These are phyloP conservation scores for Xylariaceae sp. DNA, from an alignment of 2,329 filamentous ascomycete genomes.

Conservation along the genomic window DNA sequence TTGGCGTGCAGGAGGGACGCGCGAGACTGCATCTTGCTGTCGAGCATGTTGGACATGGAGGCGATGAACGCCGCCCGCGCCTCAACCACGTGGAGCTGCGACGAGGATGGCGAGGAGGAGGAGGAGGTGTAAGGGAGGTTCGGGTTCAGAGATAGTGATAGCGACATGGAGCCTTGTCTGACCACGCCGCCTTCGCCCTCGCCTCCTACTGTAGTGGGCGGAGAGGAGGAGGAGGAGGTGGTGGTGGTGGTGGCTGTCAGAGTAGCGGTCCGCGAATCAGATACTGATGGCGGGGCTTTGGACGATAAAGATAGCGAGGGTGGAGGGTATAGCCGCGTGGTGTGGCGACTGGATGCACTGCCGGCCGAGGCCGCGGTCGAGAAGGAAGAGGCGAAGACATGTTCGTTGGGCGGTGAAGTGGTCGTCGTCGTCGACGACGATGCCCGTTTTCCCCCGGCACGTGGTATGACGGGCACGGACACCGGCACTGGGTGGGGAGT, in stretches of 20 bases:
- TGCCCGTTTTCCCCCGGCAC: slow-evolving; percentile 4
- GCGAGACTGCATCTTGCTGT: slow-evolving; percentile 61
- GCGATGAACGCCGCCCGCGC: slow-evolving; percentile 56
- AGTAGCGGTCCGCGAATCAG: slow-evolving; percentile 9
- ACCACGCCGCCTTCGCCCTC: slow-evolving; percentile 2
- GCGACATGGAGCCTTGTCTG: slow-evolving; percentile 8
- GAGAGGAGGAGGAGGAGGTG: too few relatives aligned
- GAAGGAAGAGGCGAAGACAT: slow-evolving; percentile 5
- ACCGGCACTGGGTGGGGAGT: slow-evolving; percentile 8
- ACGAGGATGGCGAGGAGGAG: too few relatives aligned
- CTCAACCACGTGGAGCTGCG: slow-evolving; percentile 46
- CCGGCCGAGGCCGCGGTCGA: slow-evolving; percentile 1
- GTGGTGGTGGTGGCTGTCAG: slow-evolving; percentile 13
- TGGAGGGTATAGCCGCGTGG: slow-evolving; percentile 7
- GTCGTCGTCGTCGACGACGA: slow-evolving; percentile 8
- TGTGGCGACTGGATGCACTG: slow-evolving; percentile 6
- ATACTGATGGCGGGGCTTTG: slow-evolving; percentile 13
- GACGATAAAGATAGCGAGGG: slow-evolving; percentile 13
- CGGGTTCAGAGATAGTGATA: slow-evolving; percentile 18
- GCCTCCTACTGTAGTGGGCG: slow-evolving; percentile 12
- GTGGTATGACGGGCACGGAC: background rate
- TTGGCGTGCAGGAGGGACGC: slow-evolving; percentile 66
- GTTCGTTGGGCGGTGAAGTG: slow-evolving; percentile 5
- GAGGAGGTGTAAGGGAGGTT: slow-evolving; percentile 39
- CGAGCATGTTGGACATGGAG: slow-evolving; percentile 63